These are phyloP conservation scores for Excoecaria cochinchinensis DNA, from an alignment of 345 rosid species.

Conservation along the genomic window DNA sequence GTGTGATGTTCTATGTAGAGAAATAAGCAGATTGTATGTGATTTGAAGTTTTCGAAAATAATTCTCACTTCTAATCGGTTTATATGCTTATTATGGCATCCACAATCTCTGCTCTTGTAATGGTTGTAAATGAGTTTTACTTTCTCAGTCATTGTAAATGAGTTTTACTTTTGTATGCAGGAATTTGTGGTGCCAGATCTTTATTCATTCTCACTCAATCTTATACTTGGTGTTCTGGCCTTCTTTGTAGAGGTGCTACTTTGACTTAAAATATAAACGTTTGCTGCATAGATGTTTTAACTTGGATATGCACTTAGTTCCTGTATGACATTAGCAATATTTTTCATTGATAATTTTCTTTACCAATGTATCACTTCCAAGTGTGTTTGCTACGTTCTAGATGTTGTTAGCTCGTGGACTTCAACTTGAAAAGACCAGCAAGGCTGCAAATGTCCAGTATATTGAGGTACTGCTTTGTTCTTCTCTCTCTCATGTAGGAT, in stretches of 20 bases:
- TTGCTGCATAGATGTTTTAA: neutral
- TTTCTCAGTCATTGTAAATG: slow-evolving; percentile 10
- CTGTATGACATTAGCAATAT: neutral
- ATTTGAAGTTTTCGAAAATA: neutral
- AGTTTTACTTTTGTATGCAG: slow-evolving; percentile 40
- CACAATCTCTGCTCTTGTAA: neutral
- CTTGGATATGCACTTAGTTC: neutral
- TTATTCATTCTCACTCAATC: slow-evolving; percentile 52
- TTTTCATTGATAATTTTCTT: neutral
- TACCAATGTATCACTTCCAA: slow-evolving; percentile 13
- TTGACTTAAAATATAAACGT: neutral
- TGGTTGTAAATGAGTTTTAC: slow-evolving; percentile 9
- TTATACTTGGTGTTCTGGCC: slow-evolving; percentile 59
- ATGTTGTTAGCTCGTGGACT: slow-evolving; percentile 76
- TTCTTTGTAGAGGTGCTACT: slow-evolving; percentile 72
- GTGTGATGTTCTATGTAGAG: neutral
- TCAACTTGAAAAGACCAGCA: slow-evolving; percentile 87
- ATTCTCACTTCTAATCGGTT: neutral
- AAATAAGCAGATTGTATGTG: neutral
- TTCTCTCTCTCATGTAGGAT: neutral
- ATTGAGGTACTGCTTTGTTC: slow-evolving; percentile 46
- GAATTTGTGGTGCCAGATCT: slow-evolving; percentile 66
- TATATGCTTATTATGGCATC: neutral
- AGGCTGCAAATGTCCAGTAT: slow-evolving; percentile 66
- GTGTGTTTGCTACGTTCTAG: slow-evolving; percentile 33